Base-by-base conservation (phyloP, 305 asterid genomes). In the Lippia alba region DNA sequence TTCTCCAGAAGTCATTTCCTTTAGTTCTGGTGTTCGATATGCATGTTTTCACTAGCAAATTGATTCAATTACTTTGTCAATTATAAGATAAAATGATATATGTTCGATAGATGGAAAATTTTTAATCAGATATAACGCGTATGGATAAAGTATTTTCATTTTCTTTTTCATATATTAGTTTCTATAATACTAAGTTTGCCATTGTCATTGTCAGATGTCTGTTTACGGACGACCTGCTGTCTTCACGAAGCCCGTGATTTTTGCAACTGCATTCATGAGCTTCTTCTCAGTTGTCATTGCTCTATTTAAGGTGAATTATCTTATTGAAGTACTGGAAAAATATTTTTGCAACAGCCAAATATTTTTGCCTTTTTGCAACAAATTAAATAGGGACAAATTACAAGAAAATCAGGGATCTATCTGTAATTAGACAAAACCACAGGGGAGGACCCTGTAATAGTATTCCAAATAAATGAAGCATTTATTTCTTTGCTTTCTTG, bases 251-350 rank as follows among this genome's bases (percentile, higher is more conserved):
- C 91, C 98, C 53, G 85, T 94, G 73, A 75, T 94, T 20, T 94
- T 94, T 78, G 98, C 99, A 18, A 94, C 98, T 36, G 92, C 97
- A 57, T 94, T 94, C 87, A 94, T 94, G 98, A 86, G 98, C 88
- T 94, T 92, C 89, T 94, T 94, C 91, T 94, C 99, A 9, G 91
- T 94, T 51, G 98, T 92, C 67, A 94, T 94, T 66, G 98, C 99
- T 14, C 74, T 94, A 73, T 94, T 94, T 72, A 94, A 94, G 98
- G 99, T 94, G 78, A 76, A 61, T 53, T n/a, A 33, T 66, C 16
- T 24, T n/a, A n/a, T 8, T 36, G 50, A 16, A 24, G 24, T 36
- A 67, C 19, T 10, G 17, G n/a, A n/a, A 56, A 12, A 17, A 12
- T 44, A 24, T 1, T 24, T 24, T 24, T 3, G 3, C 30, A 24